A percentile compares a stretch with the other conserved stretches of the same genome.
Evolutionary conservation across 1,284 basidiomycete species (phyloP).

Genomic region (Sporisorium exsertum): DNA sequence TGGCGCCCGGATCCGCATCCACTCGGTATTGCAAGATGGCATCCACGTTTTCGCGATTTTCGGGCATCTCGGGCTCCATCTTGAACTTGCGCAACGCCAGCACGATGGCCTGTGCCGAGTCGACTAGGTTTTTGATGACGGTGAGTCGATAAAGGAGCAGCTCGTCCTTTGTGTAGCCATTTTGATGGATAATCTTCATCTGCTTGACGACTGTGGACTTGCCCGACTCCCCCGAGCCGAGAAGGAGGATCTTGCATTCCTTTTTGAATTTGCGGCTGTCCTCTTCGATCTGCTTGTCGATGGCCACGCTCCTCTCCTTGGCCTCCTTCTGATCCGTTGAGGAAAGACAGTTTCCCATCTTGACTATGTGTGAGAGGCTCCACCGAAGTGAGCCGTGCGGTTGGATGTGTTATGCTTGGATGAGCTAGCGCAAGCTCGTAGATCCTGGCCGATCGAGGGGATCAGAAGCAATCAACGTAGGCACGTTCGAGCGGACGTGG

Average conservation of each 20-base stretch:
- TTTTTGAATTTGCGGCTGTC: conserved; percentile 78
- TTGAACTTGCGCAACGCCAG: conserved; percentile 90
- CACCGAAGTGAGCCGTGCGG: background rate
- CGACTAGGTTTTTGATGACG: conserved; percentile 72
- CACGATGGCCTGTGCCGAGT: conserved; percentile 86
- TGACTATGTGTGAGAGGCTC: conserved; percentile 9
- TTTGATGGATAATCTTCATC: conserved; percentile 99
- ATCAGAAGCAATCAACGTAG: background rate
- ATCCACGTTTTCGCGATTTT: conserved; percentile 77
- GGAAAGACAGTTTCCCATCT: conserved; percentile 62
- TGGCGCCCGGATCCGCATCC: conserved; percentile 65
- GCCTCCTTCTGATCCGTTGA: conserved; percentile 61
- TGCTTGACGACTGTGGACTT: conserved; percentile 98
- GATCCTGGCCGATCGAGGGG: background rate
- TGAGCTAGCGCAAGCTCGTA: background rate
- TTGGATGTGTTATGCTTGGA: background rate
- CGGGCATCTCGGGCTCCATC: conserved; percentile 81
- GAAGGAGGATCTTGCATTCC: conserved; percentile 92
- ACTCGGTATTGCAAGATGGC: conserved; percentile 70
- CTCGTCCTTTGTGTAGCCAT: conserved; percentile 86
- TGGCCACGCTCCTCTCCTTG: conserved; percentile 69
- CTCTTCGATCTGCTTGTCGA: conserved; percentile 74
- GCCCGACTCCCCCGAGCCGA: conserved; percentile 87
- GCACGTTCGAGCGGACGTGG: background rate
- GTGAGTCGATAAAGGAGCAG: conserved; percentile 82